A percentile compares a stretch with the other conserved stretches of the same genome.
These are phyloP conservation scores for Candida fluviatilis DNA, from an alignment of 805 yeast species.

Conservation along the genomic window DNA sequence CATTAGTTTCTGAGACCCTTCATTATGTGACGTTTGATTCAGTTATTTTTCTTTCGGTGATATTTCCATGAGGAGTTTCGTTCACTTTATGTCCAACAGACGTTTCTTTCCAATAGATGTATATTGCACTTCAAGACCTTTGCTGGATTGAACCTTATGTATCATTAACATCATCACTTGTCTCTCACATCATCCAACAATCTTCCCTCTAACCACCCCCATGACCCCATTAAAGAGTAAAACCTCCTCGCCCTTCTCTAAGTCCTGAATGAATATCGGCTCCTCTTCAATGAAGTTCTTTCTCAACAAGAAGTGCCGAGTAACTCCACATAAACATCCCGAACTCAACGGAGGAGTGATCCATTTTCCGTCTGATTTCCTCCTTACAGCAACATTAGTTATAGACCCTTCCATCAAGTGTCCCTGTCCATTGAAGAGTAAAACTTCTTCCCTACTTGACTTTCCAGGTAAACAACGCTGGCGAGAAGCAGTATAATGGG, in stretches of 20 bases:
- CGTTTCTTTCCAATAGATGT: too few relatives aligned
- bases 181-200: constrained; percentile 31
- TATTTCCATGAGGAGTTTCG: too few relatives aligned
- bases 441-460: constrained; percentile 61
- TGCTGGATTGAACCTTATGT: too few relatives aligned
- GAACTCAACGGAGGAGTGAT: constrained; percentile 72
- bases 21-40: too few relatives aligned
- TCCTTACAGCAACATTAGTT: constrained; percentile 67
- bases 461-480: constrained; percentile 38
- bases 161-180: too few relatives aligned
- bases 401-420: constrained; percentile 78
- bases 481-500: constrained; percentile 61
- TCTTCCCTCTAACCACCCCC: constrained; percentile 67
- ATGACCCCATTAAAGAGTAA: constrained; percentile 76
- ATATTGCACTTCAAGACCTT: too few relatives aligned
- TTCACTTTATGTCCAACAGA: too few relatives aligned
- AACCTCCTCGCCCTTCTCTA: constrained; percentile 64
- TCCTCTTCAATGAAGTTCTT: constrained; percentile 54
- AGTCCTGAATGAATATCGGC: constrained; percentile 39
- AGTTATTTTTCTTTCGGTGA: too few relatives aligned
- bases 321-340: constrained; percentile 86
- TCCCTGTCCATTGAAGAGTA: constrained; percentile 52
- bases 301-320: constrained; percentile 58
- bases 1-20: too few relatives aligned
- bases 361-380: constrained; percentile 49